Evolutionary conservation across 78 protist species (phyloP).

Genomic region (Dictyostelium brefeldianum): DNA sequence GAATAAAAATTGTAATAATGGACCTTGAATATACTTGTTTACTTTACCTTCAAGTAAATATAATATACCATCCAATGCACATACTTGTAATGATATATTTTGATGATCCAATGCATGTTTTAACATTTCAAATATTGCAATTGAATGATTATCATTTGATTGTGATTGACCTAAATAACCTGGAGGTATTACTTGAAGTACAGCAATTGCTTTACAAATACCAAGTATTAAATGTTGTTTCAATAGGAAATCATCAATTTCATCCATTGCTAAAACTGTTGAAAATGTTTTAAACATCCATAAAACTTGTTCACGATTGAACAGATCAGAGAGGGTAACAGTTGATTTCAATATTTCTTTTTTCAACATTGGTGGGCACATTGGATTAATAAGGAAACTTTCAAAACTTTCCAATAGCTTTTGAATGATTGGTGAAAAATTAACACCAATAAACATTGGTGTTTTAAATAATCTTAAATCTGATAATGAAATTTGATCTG

Average conservation of each 20-base stretch:
- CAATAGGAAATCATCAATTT: conserved; percentile 66
- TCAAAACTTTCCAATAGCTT: conserved; percentile 50
- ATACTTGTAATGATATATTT: conserved; percentile 47
- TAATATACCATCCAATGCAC: conserved; percentile 56
- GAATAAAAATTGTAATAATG: conserved; percentile 60
- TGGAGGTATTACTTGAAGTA: conserved; percentile 14
- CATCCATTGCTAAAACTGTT: conserved; percentile 11
- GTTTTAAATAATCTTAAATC: conserved; percentile 42
- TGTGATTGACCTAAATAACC: too few relatives aligned
- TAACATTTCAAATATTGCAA: conserved; percentile 48
- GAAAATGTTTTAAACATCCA: conserved; percentile 60
- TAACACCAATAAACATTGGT: conserved; percentile 45
- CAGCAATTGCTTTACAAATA: conserved; percentile 48
- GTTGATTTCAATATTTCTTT: conserved; percentile 39
- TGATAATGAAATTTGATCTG: conserved; percentile 34
- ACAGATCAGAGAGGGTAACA: conserved; percentile 46
- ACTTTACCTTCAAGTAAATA: conserved; percentile 68
- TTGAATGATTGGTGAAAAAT: conserved; percentile 68
- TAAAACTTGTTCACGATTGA: conserved; percentile 45
- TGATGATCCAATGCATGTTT: conserved; percentile 38
- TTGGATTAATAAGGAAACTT: conserved; percentile 39
- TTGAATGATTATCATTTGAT: background rate
- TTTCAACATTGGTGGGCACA: conserved; percentile 72
- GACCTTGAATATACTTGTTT: conserved; percentile 55
- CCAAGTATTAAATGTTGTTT: conserved; percentile 61